Evolutionary conservation across 2,329 filamentous ascomycete genomes (phyloP).

Genomic region (Byssothecium circinans): DNA sequence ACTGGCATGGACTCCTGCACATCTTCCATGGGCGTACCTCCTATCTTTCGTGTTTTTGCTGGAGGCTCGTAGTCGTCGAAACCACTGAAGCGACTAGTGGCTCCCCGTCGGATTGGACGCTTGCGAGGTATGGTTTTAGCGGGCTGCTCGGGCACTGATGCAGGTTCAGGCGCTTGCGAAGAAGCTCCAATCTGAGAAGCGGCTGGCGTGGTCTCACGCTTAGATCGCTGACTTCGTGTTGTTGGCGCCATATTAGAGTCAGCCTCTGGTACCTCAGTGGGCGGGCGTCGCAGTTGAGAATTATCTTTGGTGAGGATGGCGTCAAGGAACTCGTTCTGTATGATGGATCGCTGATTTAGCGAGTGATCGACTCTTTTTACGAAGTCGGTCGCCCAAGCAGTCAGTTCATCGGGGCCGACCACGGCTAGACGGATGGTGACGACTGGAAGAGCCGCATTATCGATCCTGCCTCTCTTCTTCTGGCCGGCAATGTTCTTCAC

Average conservation of each 20-base stretch:
- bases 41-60: conserved; percentile 31
- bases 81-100: conserved; percentile 65
- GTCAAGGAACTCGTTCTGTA: conserved; percentile 90
- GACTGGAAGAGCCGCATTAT: conserved; percentile 68
- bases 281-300: conserved; percentile 67
- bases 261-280: conserved; percentile 48
- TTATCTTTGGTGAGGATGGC: conserved; percentile 83
- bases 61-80: conserved; percentile 62
- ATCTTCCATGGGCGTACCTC: conserved; percentile 30
- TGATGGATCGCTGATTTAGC: conserved; percentile 78
- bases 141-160: conserved; percentile 20
- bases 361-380: conserved; percentile 68
- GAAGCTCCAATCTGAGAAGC: conserved; percentile 18
- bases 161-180: conserved; percentile 21
- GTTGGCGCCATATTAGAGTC: conserved; percentile 21
- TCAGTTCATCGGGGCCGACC: conserved; percentile 41
- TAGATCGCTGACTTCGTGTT: conserved; percentile 12
- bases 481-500: conserved; percentile 74
- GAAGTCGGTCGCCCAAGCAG: conserved; percentile 71
- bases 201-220: conserved; percentile 18
- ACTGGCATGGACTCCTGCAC: conserved; percentile 19
- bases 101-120: conserved; percentile 40
- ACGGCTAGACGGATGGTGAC: conserved; percentile 73
- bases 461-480: conserved; percentile 68
- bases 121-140: conserved; percentile 32